Evolutionary conservation across 2,329 filamentous ascomycete species (phyloP).

Genomic region (Cadophora malorum): DNA sequence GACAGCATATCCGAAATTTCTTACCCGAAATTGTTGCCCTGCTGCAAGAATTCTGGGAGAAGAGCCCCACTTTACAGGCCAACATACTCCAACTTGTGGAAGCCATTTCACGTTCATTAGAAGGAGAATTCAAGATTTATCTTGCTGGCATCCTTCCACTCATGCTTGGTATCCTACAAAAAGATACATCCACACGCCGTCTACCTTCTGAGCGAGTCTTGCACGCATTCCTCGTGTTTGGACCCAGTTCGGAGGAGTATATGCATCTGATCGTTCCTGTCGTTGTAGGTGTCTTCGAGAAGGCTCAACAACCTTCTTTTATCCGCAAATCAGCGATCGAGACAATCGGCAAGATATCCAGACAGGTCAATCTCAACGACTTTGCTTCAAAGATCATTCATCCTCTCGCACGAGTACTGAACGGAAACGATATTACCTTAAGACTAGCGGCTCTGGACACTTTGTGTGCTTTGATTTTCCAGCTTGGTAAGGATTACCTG

Average conservation of each 20-base stretch:
- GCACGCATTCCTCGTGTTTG: conserved; percentile 95
- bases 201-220: conserved; percentile 87
- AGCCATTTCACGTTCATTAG: conserved; percentile 88
- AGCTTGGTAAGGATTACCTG: conserved; percentile 92
- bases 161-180: conserved; percentile 93
- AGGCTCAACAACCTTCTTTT: conserved; percentile 77
- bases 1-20: conserved; percentile 93
- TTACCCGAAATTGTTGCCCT: conserved; percentile 85
- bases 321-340: conserved; percentile 91
- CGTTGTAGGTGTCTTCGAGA: conserved; percentile 93
- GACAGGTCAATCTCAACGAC: conserved; percentile 96
- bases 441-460: conserved; percentile 89
- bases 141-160: conserved; percentile 86
- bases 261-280: conserved; percentile 99
- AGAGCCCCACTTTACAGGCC: conserved; percentile 78
- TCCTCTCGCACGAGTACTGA: conserved; percentile 83
- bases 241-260: conserved; percentile 94
- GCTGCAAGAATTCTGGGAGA: conserved; percentile 89
- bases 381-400: conserved; percentile 97
- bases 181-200: conserved; percentile 78
- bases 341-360: conserved; percentile 90
- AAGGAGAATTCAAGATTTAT: conserved; percentile 98
- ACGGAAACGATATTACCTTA: conserved; percentile 73
- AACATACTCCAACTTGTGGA: conserved; percentile 94
- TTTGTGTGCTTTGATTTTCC: conserved; percentile 92